Conservation (phyloP, 1,284 basidiomycete species). For the Tilletia walkeri region DNA sequence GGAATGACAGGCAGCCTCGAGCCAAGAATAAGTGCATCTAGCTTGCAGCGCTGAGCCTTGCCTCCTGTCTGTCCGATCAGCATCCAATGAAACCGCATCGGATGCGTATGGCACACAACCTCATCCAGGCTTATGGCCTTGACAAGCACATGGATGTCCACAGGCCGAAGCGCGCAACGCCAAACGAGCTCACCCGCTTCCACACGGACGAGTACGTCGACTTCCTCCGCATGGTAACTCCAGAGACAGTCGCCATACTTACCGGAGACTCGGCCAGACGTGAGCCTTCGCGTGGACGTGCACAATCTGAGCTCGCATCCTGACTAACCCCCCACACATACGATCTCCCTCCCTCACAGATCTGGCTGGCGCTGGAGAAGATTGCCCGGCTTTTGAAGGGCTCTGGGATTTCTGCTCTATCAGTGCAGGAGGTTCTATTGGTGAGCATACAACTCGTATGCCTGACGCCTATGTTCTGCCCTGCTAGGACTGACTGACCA, state of each 20-base stretch:
- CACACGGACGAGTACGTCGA: constrained; percentile 98
- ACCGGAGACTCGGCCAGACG: constrained; percentile 68
- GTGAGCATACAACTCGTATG: not conserved
- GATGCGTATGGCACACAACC: constrained; percentile 70
- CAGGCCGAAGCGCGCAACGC: constrained; percentile 74
- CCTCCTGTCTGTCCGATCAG: not conserved
- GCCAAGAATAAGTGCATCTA: too few species aligned
- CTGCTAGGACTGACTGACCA: not conserved
- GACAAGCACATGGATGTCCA: constrained; percentile 85
- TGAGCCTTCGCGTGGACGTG: constrained; percentile 17
- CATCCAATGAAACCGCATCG: constrained; percentile 87
- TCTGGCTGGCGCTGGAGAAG: constrained; percentile 75
- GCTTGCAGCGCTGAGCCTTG: too few species aligned
- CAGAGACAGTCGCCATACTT: constrained; percentile 60
- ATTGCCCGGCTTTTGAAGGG: constrained; percentile 94
- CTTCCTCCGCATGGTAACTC: constrained; percentile 80
- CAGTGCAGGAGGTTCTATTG: constrained; percentile 75
- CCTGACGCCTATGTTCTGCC: not conserved
- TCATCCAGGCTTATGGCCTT: constrained; percentile 86
- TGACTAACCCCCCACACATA: too few species aligned
- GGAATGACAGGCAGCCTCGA: not conserved
- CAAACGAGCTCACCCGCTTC: constrained; percentile 82
- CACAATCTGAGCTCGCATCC: too few species aligned
- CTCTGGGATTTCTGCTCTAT: constrained; percentile 96
- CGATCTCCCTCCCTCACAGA: not conserved